Conservation (phyloP, 805 yeast species). For the Saturnispora mendoncae region DNA sequence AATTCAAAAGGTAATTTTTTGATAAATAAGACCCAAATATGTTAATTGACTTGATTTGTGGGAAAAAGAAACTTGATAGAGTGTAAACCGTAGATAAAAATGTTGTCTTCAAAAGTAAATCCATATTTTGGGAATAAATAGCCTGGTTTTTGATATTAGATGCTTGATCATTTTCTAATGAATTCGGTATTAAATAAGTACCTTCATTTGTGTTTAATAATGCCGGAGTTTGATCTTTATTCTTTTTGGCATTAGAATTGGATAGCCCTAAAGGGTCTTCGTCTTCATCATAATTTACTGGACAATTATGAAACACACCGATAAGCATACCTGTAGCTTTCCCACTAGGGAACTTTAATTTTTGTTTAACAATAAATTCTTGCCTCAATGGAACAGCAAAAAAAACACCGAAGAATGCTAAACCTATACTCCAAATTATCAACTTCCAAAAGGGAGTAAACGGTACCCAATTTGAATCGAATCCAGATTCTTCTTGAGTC, state of each 20-base stretch:
- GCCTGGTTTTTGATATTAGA: neutral
- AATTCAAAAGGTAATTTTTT: slow-evolving; percentile 62
- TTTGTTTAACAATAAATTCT: slow-evolving; percentile 82
- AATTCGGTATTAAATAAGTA: neutral
- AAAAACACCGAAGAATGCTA: slow-evolving; percentile 92
- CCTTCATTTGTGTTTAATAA: neutral
- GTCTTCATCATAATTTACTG: slow-evolving; percentile 2
- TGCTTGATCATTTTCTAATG: neutral
- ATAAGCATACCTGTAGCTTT: slow-evolving; percentile 92
- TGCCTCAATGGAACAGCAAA: slow-evolving; percentile 84
- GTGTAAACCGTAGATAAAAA: slow-evolving; percentile 65
- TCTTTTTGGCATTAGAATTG: too few relatives aligned
- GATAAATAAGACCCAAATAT: slow-evolving; percentile 65
- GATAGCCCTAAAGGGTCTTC: too few relatives aligned
- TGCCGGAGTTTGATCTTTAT: too few relatives aligned
- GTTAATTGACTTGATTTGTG: slow-evolving; percentile 60
- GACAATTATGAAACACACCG: slow-evolving; percentile 71
- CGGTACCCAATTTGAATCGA: slow-evolving; percentile 30
- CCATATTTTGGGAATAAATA: slow-evolving; percentile 48
- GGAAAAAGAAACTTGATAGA: slow-evolving; percentile 59
- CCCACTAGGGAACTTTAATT: slow-evolving; percentile 89
- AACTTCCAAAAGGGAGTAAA: slow-evolving; percentile 40
- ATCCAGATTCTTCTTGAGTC: slow-evolving; percentile 69
- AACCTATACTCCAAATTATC: slow-evolving; percentile 73
- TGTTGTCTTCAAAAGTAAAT: slow-evolving; percentile 54